Conservation (phyloP, 163 green algal genomes). For the Scenedesmus sp. region DNA sequence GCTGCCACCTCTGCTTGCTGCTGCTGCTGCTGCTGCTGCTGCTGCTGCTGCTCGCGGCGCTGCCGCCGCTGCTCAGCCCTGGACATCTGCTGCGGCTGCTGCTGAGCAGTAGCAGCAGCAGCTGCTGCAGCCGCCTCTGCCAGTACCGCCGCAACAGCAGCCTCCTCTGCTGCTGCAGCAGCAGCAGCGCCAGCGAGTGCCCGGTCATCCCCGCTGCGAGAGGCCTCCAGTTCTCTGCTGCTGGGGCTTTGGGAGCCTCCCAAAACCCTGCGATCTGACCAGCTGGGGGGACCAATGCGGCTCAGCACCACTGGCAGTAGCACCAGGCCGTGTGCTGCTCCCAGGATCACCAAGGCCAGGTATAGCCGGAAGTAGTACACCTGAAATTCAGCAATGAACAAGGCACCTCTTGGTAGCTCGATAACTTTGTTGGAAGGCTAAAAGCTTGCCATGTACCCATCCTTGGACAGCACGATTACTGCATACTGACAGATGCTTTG, state of each 20-base stretch:
- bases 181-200: neutral
- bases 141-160: neutral
- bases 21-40: neutral
- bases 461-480: neutral
- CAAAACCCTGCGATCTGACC: slow-evolving; percentile 16
- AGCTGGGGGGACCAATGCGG: slow-evolving; percentile 69
- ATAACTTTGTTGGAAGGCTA: no score
- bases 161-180: slow-evolving; percentile 5
- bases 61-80: neutral
- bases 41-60: slow-evolving; percentile 15
- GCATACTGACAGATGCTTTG: neutral
- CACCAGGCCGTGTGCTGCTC: slow-evolving; percentile 86
- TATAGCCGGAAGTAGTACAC: slow-evolving; percentile 83
- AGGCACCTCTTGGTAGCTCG: no score
- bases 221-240: slow-evolving; percentile 25
- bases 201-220: neutral
- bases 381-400: neutral
- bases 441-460: neutral
- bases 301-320: slow-evolving; percentile 89
- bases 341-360: slow-evolving; percentile 82
- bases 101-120: neutral
- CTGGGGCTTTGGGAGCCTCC: neutral
- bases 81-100: neutral
- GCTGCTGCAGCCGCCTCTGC: neutral
- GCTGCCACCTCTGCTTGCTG: neutral